phyloP scores from a whole-genome alignment of 2,329 filamentous ascomycete species.

The Xylaria digitata region DNA sequence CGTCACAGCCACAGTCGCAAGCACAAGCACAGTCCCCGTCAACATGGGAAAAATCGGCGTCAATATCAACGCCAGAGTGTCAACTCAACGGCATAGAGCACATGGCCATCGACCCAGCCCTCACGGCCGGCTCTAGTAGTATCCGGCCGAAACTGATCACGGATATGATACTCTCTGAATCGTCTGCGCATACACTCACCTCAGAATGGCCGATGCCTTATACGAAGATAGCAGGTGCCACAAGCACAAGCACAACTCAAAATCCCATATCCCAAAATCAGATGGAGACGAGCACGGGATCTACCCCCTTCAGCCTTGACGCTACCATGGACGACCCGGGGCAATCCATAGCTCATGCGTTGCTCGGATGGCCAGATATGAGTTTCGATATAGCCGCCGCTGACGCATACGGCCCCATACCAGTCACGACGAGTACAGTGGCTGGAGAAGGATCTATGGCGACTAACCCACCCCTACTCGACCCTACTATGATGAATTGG shows the following conservation, averaged over 20 bases:
- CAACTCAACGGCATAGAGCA: slow-evolving; percentile 21
- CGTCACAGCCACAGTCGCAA: background rate
- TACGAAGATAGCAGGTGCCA: background rate
- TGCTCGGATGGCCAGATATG: slow-evolving; percentile 45
- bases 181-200: slow-evolving; percentile 19
- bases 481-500: slow-evolving; percentile 48
- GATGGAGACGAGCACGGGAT: background rate
- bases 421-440: background rate
- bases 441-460: slow-evolving; percentile 2
- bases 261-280: background rate
- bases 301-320: slow-evolving; percentile 4
- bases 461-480: slow-evolving; percentile 13
- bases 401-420: background rate
- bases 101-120: slow-evolving; percentile 31
- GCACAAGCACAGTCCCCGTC: slow-evolving; percentile 1
- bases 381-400: slow-evolving; percentile 43
- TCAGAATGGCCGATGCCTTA: slow-evolving; percentile 11
- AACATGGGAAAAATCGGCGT: slow-evolving; percentile 1
- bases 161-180: slow-evolving; percentile 33
- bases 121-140: background rate
- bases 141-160: slow-evolving; percentile 26
- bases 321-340: background rate
- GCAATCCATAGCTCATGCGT: slow-evolving; percentile 37
- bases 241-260: background rate
- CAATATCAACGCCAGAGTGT: slow-evolving; percentile 3